A percentile compares a stretch with the other conserved stretches of the same genome.
These are phyloP conservation scores for Nannochloropsis salina DNA, from an alignment of 108 stramenopile species.

Conservation along the genomic window DNA sequence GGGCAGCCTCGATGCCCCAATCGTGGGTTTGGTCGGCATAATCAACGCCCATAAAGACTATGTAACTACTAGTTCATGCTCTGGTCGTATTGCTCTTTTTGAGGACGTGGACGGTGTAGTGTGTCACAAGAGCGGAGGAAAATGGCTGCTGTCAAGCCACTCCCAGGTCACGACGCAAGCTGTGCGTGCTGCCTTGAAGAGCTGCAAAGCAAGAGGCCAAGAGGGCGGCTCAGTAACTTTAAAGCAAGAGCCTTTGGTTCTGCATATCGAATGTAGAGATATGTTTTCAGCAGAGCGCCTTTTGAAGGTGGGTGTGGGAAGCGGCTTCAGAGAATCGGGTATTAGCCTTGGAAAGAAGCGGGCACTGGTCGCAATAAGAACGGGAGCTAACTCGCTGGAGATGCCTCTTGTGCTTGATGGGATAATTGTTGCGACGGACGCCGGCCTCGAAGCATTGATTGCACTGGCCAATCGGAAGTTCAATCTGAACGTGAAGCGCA, in stretches of 20 bases:
- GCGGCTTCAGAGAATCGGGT: slow-evolving; percentile 52
- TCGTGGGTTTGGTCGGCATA: slow-evolving; percentile 25
- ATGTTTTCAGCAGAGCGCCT: slow-evolving; percentile 26
- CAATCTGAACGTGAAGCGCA: not conserved
- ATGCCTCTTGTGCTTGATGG: slow-evolving; percentile 29
- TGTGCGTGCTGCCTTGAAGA: not conserved
- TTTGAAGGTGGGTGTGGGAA: not conserved
- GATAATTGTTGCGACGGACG: not conserved
- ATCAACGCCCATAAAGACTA: slow-evolving; percentile 28
- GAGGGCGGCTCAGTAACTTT: slow-evolving; percentile 15
- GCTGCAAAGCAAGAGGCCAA: not conserved
- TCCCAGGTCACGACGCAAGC: not conserved
- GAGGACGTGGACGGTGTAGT: not conserved
- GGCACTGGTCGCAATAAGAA: slow-evolving; percentile 40
- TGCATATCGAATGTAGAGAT: slow-evolving; percentile 38
- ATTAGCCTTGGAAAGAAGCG: slow-evolving; percentile 23
- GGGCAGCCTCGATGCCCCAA: slow-evolving; percentile 28
- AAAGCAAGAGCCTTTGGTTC: slow-evolving; percentile 38
- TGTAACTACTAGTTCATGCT: slow-evolving; percentile 34
- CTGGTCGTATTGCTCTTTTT: slow-evolving; percentile 28
- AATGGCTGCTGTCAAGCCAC: slow-evolving; percentile 27
- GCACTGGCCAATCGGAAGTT: slow-evolving; percentile 18
- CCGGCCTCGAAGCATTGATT: not conserved
- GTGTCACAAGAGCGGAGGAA: slow-evolving; percentile 22
- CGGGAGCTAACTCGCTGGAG: slow-evolving; percentile 28